These are phyloP conservation scores for Agapanthus africanus DNA, from an alignment of 106 monocot genomes.

Conservation along the genomic window DNA sequence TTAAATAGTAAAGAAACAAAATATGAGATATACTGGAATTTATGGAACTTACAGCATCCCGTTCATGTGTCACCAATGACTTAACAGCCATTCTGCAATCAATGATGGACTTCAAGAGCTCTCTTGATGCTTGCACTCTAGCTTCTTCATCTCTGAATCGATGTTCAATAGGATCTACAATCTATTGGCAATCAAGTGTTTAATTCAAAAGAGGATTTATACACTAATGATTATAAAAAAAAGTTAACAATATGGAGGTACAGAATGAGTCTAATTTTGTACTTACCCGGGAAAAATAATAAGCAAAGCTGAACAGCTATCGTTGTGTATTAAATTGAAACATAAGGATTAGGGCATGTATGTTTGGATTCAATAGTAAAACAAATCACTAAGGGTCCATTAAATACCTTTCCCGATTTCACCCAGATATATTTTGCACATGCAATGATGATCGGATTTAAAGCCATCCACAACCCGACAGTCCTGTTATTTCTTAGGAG, in stretches of 20 bases:
- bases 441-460: neutral
- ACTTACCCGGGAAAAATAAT: too few species aligned
- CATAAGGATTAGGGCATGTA: neutral
- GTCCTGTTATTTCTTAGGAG: too few species aligned
- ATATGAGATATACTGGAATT: too few species aligned
- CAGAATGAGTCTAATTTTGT: neutral
- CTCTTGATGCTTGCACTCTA: slow-evolving; percentile 54
- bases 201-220: too few species aligned
- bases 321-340: neutral
- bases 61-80: slow-evolving; percentile 28
- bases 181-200: slow-evolving; percentile 23
- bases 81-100: slow-evolving; percentile 48
- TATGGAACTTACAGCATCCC: slow-evolving; percentile 42
- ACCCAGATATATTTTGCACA: neutral
- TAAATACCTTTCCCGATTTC: neutral
- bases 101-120: slow-evolving; percentile 55
- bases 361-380: neutral
- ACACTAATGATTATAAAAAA: too few species aligned
- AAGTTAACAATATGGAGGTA: neutral
- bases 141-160: slow-evolving; percentile 72
- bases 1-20: too few species aligned
- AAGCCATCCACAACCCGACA: neutral
- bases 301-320: neutral
- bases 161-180: slow-evolving; percentile 77
- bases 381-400: neutral